Base-by-base conservation (phyloP, 2,329 filamentous ascomycete species). In the Colletotrichum aenigma region DNA sequence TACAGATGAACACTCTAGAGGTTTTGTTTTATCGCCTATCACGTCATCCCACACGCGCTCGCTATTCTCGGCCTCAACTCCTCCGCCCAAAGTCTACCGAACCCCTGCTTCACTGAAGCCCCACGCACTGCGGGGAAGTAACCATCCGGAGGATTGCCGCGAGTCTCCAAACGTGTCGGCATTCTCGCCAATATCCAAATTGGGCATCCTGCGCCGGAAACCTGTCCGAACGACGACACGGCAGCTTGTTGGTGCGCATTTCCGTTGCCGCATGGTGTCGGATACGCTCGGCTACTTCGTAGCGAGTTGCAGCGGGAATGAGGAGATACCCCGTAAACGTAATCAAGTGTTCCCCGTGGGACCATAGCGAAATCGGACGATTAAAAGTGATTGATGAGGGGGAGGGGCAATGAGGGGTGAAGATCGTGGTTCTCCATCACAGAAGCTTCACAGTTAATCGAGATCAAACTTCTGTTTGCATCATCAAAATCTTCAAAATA, bases 111-210 rank as follows among this genome's bases (percentile, higher is more conserved):
- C 4, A 38, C n/a, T n/a, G 1, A 18, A 16, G 58, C 64, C 28
- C 32, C 56, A 52, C 34, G n/a, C 15, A 6, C 21, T 76, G 75
- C 75, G 71, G 75, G 62, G 75, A 65, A 70, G 62, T 32, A 1
- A 15, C 56, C 66, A 8, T n/a, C 24, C 43, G n/a, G 26, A 26
- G 28, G 36, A 28, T 18, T 15, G 15, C 34, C 48, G 56, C n/a
- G 24, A 48, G 55, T 61, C 34, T 58, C 28, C 10, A 18, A 64
- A 10, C 7, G 6, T 69, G 21, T 30, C 76, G 74, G 76, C 32
- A n/a, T 74, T 71, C 36, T 74, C 70, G 18, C 74, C 70, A 74
- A 75, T 18, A 32, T 9, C 70, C 24, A 18, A 13, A 38, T 65
- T 60, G 24, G 70, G 24, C 24, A 9, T 30, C 16, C 21, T 69